Base-by-base conservation (phyloP, 257 asterid genomes). In the Solanum piurae region DNA sequence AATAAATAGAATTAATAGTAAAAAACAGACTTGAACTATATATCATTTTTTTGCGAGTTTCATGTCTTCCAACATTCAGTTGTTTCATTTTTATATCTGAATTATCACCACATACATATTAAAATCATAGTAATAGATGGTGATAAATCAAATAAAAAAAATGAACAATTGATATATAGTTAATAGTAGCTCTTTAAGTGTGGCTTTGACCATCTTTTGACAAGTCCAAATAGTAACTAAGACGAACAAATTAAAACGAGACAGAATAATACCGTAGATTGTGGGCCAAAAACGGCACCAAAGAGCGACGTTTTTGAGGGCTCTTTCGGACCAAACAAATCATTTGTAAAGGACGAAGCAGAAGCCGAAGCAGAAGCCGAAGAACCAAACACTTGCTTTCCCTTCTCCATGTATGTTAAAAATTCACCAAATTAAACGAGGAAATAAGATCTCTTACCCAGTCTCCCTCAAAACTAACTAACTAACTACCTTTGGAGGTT, bases 291-390 rank as follows among this genome's bases (percentile, higher is more conserved):
- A 88, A 94, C 89, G n/a, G 98, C 90, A 21, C 91, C 94, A 85
- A 94, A 95, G 88, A 85, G 91, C 25, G 89, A 89, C 3, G 87
- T 27, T 37, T 62, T 66, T 0, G 66, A 14, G 0, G 44, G 77
- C 62, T 95, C 93, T 84, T 92, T 93, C 4, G 98, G 95, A 85
- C 98, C 98, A 90, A 95, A 95, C 2, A 94, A 91, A 87, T 95
- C 96, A 23, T 52, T 87, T 3, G 95, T 88, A 73, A 94, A 93
- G 84, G 95, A 91, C 18, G 95, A 46, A 0, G 85, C 89, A 25
- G 44, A 40, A 40, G 49, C 49, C 4, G 49, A 49, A 1, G 84
- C 89, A 12, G 95, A 89, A 14, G 85, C 21, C 3, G 69, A 80
- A 12, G 95, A 89, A 38, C 90, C 87, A 5, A 88, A 83, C 80